phyloP scores from a whole-genome alignment of 2,329 filamentous ascomycete species.

The Fusarium acutatum region DNA sequence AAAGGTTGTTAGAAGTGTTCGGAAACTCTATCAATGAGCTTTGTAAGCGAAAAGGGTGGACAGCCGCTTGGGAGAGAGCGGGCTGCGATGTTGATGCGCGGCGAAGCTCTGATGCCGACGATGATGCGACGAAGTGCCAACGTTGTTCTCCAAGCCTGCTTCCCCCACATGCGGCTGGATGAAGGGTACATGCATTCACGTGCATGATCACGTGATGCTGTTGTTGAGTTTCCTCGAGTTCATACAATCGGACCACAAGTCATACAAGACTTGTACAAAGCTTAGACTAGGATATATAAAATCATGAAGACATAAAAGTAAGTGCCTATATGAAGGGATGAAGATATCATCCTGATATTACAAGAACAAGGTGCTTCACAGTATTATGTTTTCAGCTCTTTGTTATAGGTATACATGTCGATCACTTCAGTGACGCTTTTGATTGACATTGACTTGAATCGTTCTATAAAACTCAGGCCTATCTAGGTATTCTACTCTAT shows the following conservation, averaged over 20 bases:
- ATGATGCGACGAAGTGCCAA: conserved; percentile 44
- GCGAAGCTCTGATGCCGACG: conserved; percentile 39
- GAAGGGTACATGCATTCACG: conserved; percentile 11
- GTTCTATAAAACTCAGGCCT: neutral
- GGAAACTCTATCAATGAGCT: conserved; percentile 14
- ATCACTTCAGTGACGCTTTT: neutral
- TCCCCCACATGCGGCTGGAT: conserved; percentile 35
- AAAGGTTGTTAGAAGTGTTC: neutral
- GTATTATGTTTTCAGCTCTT: neutral
- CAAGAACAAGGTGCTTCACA: neutral
- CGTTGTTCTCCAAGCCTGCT: conserved; percentile 36
- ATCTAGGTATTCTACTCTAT: neutral
- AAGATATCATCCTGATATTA: neutral
- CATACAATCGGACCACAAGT: neutral
- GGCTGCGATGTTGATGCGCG: conserved; percentile 33
- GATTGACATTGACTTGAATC: neutral
- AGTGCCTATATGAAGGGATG: neutral
- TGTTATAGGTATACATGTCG: neutral
- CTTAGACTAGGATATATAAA: neutral
- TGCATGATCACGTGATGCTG: neutral
- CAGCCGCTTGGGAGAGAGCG: conserved; percentile 18
- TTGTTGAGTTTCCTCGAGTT: neutral
- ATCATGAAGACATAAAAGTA: neutral
- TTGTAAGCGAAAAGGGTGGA: conserved; percentile 16
- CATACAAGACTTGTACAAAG: neutral